Base-by-base conservation (phyloP, 306 rosid species). In the Potentilla sterilis region DNA sequence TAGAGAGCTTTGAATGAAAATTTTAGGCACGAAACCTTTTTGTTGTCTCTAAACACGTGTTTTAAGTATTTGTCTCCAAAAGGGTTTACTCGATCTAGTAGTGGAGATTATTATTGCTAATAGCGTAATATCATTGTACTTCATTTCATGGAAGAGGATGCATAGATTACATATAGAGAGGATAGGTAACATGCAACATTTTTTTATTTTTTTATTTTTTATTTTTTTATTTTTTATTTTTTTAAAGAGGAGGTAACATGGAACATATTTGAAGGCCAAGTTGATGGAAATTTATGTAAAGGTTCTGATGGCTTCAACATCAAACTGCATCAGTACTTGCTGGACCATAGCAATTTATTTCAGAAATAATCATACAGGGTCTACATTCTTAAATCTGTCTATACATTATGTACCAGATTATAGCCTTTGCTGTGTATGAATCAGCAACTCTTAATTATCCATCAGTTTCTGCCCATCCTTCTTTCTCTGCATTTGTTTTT, bases 211-310 rank as follows among this genome's bases (percentile, higher is more conserved):
- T n/a, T n/a, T n/a, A n/a, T n/a, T n/a, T n/a, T n/a, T n/a, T n/a
- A n/a, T n/a, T n/a, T n/a, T n/a, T n/a, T n/a, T n/a, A n/a, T n/a
- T n/a, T n/a, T n/a, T n/a, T n/a, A n/a, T n/a, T n/a, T n/a, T n/a
- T n/a, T n/a, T n/a, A n/a, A n/a, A n/a, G n/a, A n/a, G n/a, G n/a
- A n/a, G n/a, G n/a, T n/a, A n/a, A n/a, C n/a, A n/a, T n/a, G n/a
- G n/a, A n/a, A n/a, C n/a, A 59, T 41, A 64, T 83, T 88, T 78
- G 85, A 86, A 77, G 87, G 89, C 88, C 14, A 81, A 81, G 78
- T 88, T 75, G 85, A 77, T 83, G 84, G 58, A 9, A 21, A 59
- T 2, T 15, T 62, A 62, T 6, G 6, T 5, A 21, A 9, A 44
- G 43, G 65, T 9, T 24, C n/a, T 28, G 44, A 16, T 48, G 43